Conservation (phyloP, 495 filamentous ascomycete genomes). For the Neurospora sp. region DNA sequence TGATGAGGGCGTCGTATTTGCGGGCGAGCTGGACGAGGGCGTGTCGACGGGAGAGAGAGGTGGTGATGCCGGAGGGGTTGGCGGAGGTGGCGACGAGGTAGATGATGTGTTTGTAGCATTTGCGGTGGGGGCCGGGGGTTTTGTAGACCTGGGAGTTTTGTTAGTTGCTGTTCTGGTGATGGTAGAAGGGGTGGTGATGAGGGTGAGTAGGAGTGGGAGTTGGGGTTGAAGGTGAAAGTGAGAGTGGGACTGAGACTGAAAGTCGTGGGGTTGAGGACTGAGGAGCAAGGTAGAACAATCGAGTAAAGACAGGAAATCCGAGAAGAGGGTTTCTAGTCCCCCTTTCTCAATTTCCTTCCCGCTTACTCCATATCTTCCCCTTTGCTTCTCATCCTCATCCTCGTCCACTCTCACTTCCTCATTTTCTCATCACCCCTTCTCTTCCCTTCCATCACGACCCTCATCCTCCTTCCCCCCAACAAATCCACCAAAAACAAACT, state of each 20-base stretch:
- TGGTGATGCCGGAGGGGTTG: constrained; percentile 71
- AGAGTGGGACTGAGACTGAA: not conserved
- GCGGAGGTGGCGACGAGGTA: constrained; percentile 76
- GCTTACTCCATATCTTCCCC: not conserved
- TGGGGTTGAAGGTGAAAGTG: not conserved
- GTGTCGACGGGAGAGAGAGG: constrained; percentile 51
- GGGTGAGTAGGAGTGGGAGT: not conserved
- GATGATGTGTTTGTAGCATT: constrained; percentile 73
- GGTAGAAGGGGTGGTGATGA: not conserved
- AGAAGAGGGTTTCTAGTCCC: not conserved
- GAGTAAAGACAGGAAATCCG: not conserved
- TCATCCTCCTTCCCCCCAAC: not conserved
- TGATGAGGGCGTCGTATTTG: constrained; percentile 61
- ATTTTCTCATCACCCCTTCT: not conserved
- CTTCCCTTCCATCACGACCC: not conserved
- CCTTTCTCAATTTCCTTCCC: not conserved
- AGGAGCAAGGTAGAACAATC: not conserved
- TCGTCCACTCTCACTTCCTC: not conserved
- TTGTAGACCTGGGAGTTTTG: constrained; percentile 20
- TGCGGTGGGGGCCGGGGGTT: constrained; percentile 31
- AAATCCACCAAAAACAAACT: not conserved
- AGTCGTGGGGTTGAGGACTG: not conserved
- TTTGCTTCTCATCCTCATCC: not conserved
- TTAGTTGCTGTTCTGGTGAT: not conserved
- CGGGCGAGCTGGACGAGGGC: constrained; percentile 59